Evolutionary conservation across 2,329 filamentous ascomycete genomes (phyloP), one percentile per base, ranked within the genome.

Genomic region (Fusarium succisae): DNA sequence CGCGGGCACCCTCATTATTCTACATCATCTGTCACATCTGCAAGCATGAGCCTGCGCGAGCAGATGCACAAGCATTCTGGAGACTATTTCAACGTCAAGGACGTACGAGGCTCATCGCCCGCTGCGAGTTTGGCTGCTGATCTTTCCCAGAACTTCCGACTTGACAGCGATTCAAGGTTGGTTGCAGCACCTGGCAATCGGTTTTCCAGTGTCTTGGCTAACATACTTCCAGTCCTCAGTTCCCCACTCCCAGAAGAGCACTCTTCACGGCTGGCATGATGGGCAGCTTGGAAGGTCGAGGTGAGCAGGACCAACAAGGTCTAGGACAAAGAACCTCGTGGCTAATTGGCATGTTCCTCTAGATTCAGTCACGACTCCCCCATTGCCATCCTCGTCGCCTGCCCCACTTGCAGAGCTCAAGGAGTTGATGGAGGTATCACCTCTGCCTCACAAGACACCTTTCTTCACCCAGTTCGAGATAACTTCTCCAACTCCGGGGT

Each of bases 401-500:
- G 90, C 90, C 63, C 88, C 89, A 41, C 83, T 87, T 62, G 88
- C 90, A 69, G 95, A 98, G 81, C 87, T 90, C 59, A 98, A 98
- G 94, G 95, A 98, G 80, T 87, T 91, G 63, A 98, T 98, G 94
- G 95, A 98, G 80, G 91, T 98, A 82, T 98, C 96, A 50, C 96
- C 96, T 44, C 85, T 98, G 45, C 95, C 95, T 69, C 94, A 98
- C 86, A 98, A 98, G 86, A 86, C 89, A 37, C 88, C 93, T 18
- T 95, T 91, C 79, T 83, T 87, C 83, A 82, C 87, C 37, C 88
- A 92, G 75, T 86, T 93, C 72, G 91, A 92, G 74, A 83, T 94
- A 61, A 88, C 90, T 37, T 95, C 94, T 37, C 94, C 94, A 4
- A 93, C 92, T 4, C 92, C 92, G 14, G 87, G 89, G 69, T 81